Conservation (phyloP, 495 filamentous ascomycete species). For the Penicillium fimorum region DNA sequence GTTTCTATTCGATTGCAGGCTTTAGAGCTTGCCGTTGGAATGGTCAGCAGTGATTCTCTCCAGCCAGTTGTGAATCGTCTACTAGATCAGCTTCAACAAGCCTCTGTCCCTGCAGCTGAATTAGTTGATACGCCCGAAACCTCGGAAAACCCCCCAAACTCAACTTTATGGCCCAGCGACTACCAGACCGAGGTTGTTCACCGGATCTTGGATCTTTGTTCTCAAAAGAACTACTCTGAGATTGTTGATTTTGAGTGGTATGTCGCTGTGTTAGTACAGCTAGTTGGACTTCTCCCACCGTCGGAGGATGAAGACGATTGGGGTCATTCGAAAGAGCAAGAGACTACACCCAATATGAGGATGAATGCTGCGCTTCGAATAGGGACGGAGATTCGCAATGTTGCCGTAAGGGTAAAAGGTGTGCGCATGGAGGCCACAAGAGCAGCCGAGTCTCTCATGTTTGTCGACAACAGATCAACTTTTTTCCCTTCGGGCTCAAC, state of each 20-base stretch:
- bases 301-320: slow-evolving; percentile 20
- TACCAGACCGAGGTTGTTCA: slow-evolving; percentile 77
- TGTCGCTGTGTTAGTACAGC: slow-evolving; percentile 75
- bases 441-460: slow-evolving; percentile 75
- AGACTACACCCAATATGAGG: slow-evolving; percentile 14
- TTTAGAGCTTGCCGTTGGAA: slow-evolving; percentile 83
- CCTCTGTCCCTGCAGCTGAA: slow-evolving; percentile 24
- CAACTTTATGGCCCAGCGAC: slow-evolving; percentile 64
- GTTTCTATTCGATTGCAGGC: slow-evolving; percentile 95
- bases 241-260: slow-evolving; percentile 96
- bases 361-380: slow-evolving; percentile 62
- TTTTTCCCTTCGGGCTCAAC: slow-evolving; percentile 47
- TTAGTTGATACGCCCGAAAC: not conserved
- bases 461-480: slow-evolving; percentile 46
- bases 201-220: slow-evolving; percentile 85
- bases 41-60: slow-evolving; percentile 84
- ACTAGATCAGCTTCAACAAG: slow-evolving; percentile 70
- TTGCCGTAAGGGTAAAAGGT: slow-evolving; percentile 86
- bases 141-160: slow-evolving; percentile 23
- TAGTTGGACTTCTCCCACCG: slow-evolving; percentile 66
- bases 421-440: slow-evolving; percentile 72
- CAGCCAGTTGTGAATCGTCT: slow-evolving; percentile 80
- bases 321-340: slow-evolving; percentile 24
- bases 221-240: slow-evolving; percentile 81
- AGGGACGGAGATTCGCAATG: slow-evolving; percentile 79